Percentiles rank a stretch among this genome's conserved stretches.
These are phyloP conservation scores for Termitomyces sp. DNA, from an alignment of 768 basidiomycete genomes.

Conservation along the genomic window DNA sequence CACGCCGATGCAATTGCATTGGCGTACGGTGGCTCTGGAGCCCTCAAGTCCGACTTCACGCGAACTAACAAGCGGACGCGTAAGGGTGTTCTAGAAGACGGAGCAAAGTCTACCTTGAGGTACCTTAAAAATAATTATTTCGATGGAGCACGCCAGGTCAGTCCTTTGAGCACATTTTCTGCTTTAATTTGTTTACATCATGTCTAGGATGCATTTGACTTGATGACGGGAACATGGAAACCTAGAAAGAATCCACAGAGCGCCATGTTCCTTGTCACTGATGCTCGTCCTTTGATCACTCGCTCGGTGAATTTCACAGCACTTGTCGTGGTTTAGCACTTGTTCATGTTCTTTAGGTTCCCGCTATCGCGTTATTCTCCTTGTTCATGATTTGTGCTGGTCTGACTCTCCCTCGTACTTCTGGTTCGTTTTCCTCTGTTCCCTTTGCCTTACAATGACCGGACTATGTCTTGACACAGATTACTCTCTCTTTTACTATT, in stretches of 20 bases:
- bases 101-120: constrained; percentile 74
- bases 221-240: constrained; percentile 88
- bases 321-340: not conserved
- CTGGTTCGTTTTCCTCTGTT: constrained; percentile 48
- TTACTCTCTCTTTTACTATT: constrained; percentile 81
- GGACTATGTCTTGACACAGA: constrained; percentile 36
- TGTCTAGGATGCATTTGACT: constrained; percentile 86
- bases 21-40: constrained; percentile 93
- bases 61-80: constrained; percentile 86
- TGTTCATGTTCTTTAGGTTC: constrained; percentile 50
- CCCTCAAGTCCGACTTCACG: constrained; percentile 95
- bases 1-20: constrained; percentile 88
- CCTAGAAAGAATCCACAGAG: constrained; percentile 71
- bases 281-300: constrained; percentile 75
- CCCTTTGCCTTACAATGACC: not conserved
- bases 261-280: constrained; percentile 66
- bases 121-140: constrained; percentile 97
- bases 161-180: constrained; percentile 22
- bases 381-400: constrained; percentile 87
- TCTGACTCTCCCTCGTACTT: constrained; percentile 79
- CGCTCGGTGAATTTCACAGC: constrained; percentile 59
- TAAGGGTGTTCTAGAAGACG: constrained; percentile 79
- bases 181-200: not conserved
- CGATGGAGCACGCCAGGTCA: constrained; percentile 90
- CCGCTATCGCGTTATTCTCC: constrained; percentile 75